Evolutionary conservation across 768 basidiomycete genomes (phyloP), one percentile per base, ranked within the genome.

Genomic region (Thelephora aurantiotincta): DNA sequence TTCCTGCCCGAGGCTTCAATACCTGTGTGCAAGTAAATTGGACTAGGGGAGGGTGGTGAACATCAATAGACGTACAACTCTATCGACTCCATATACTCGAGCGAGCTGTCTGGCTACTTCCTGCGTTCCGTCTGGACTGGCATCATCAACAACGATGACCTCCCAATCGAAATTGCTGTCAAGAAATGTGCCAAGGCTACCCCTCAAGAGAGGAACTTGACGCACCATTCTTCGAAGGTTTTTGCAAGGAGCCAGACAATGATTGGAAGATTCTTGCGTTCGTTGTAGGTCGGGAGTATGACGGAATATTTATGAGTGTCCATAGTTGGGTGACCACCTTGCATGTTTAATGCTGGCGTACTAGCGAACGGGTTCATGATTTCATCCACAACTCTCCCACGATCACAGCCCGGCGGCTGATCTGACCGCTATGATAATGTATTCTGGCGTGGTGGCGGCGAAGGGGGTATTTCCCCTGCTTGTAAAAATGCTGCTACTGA

Each of bases 201-300:
- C 35, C 2, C 6, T 12, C 18, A 14, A 11, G 3, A 44, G 33
- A 11, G 18, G 35, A 6, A 36, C 7, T 4, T 33, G 30, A 68
- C 82, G 57, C 59, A 91, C 90, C 88, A 71, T 58, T 85, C 76
- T 43, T 68, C 62, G 52, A 94, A 93, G 2, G 77, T 78, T 51
- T 72, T 80, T 11, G 82, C 84, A 43, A 94, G 66, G 2, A 94
- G 68, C 85, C 88, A 93, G 30, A 90, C 59, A 51, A 93, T 82
- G 47, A 94, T 75, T 0, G 91, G 91, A 14, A 94, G 66, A 58
- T 94, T 93, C 66, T 84, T 88, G 58, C 91, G 78, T 61, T 93
- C 91, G 59, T 94, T 92, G 64, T 93, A 94, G 1, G 91, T 94
- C 26, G 91, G 91, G 1, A 94, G 72, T 57, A 94, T 92, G 51